Conservation (phyloP, 2,329 filamentous ascomycete species). For the Pseudogymnoascus pannorum region DNA sequence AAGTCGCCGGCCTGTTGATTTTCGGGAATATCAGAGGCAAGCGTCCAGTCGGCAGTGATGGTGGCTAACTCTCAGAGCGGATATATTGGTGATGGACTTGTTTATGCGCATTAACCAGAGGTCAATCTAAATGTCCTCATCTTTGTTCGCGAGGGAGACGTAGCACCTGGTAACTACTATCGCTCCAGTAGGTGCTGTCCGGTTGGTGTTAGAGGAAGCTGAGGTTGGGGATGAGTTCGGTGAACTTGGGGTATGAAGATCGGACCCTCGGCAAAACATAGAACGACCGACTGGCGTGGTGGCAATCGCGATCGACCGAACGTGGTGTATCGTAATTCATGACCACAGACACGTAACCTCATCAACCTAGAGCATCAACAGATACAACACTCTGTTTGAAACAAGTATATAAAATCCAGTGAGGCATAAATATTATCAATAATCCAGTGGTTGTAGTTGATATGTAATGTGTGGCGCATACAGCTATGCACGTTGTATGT, state of each 20-base stretch:
- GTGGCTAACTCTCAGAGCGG: not conserved
- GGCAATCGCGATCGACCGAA: not conserved
- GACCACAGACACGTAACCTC: not conserved
- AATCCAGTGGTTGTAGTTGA: not conserved
- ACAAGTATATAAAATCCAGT: not conserved
- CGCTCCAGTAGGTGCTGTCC: not conserved
- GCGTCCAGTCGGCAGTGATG: not conserved
- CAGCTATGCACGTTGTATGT: not conserved
- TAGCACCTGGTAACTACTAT: not conserved
- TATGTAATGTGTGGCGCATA: not conserved
- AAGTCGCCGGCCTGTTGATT: not conserved
- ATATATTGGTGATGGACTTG: not conserved
- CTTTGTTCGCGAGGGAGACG: not conserved
- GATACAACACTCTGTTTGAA: not conserved
- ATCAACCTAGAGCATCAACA: not conserved
- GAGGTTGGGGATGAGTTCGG: not conserved
- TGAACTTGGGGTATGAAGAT: not conserved
- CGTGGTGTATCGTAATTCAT: not conserved
- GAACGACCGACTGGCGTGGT: not conserved
- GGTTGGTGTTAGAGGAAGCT: not conserved
- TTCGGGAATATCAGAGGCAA: not conserved
- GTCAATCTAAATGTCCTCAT: slow-evolving; percentile 2
- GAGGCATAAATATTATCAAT: no score
- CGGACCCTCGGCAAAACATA: slow-evolving; percentile 6
- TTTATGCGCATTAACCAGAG: not conserved